These are phyloP conservation scores for Grosmannia huntii DNA, from an alignment of 2,329 filamentous ascomycete species.

Conservation along the genomic window DNA sequence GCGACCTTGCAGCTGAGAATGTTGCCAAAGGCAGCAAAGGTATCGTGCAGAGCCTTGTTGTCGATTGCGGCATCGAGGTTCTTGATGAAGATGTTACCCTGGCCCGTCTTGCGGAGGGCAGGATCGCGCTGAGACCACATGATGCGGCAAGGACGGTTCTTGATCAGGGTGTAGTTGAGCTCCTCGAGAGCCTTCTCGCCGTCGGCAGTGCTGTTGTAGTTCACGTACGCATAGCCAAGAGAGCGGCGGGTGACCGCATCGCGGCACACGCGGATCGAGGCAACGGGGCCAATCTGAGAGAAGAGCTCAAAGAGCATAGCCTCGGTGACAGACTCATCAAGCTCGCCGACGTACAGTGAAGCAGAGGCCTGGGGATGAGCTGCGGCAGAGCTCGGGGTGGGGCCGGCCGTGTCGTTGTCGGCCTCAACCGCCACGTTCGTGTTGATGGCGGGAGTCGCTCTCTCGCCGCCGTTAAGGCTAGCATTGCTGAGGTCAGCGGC, in stretches of 20 bases:
- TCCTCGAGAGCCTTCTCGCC: conserved; percentile 98
- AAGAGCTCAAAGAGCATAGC: conserved; percentile 99
- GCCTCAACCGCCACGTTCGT: conserved; percentile 49
- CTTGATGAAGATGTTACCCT: conserved; percentile 99
- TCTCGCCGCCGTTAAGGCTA: conserved; percentile 54
- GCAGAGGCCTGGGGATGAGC: conserved; percentile 81
- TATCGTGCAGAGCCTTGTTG: conserved; percentile 99
- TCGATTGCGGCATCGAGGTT: conserved; percentile 97
- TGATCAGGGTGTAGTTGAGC: conserved; percentile 99
- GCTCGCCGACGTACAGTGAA: conserved; percentile 97
- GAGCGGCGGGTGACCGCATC: conserved; percentile 97
- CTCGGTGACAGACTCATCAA: conserved; percentile 95
- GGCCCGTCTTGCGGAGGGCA: conserved; percentile 95
- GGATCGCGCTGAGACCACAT: conserved; percentile 99
- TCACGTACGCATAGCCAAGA: conserved; percentile 98
- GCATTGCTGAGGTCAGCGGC: conserved; percentile 63
- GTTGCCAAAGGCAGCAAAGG: conserved; percentile 97
- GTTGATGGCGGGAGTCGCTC: conserved; percentile 57
- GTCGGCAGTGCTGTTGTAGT: conserved; percentile 96
- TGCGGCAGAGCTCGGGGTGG: conserved; percentile 61
- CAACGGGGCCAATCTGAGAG: conserved; percentile 96
- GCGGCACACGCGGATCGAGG: conserved; percentile 98
- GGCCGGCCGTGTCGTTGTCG: conserved; percentile 50
- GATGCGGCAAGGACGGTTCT: conserved; percentile 97
- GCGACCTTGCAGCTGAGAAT: conserved; percentile 99